Evolutionary conservation across 192 early-diverging fungal species (phyloP).

Genomic region (Anaeromyces robustus): DNA sequence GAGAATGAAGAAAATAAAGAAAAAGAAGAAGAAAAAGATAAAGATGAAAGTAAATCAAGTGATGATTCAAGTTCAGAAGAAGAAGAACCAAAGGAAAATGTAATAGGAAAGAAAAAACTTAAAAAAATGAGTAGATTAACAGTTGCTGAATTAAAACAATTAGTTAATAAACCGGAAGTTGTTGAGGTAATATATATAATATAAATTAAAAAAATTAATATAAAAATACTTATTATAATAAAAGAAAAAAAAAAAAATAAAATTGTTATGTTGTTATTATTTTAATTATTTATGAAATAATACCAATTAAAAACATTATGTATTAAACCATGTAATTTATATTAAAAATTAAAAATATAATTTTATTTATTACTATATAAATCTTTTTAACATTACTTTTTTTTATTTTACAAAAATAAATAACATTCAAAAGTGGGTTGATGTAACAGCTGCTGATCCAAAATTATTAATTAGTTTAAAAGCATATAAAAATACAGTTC

Average conservation of each 20-base stretch:
- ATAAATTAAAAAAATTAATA: too few species aligned
- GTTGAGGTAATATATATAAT: constrained; percentile 71
- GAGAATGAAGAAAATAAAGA: constrained; percentile 1
- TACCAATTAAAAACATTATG: too few species aligned
- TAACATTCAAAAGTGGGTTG: constrained; percentile 70
- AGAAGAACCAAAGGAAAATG: not conserved
- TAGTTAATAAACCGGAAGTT: constrained; percentile 79
- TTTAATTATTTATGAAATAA: too few species aligned
- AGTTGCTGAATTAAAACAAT: constrained; percentile 85
- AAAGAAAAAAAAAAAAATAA: too few species aligned
- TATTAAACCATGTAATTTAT: too few species aligned
- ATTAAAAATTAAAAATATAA: too few species aligned
- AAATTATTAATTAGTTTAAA: constrained; percentile 82
- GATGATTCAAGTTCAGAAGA: constrained; percentile 7
- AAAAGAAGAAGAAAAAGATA: not conserved
- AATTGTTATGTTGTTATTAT: too few species aligned
- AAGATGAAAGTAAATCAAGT: constrained; percentile 6
- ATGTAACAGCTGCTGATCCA: constrained; percentile 82
- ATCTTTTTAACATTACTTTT: too few species aligned
- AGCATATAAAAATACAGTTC: constrained; percentile 79
- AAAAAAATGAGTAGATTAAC: constrained; percentile 37
- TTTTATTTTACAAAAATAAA: too few species aligned
- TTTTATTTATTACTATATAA: too few species aligned
- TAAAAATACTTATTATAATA: too few species aligned
- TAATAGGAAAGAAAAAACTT: constrained; percentile 27